These are phyloP conservation scores for Fibroporia radiculosa DNA, from an alignment of 768 basidiomycete species.

Conservation along the genomic window DNA sequence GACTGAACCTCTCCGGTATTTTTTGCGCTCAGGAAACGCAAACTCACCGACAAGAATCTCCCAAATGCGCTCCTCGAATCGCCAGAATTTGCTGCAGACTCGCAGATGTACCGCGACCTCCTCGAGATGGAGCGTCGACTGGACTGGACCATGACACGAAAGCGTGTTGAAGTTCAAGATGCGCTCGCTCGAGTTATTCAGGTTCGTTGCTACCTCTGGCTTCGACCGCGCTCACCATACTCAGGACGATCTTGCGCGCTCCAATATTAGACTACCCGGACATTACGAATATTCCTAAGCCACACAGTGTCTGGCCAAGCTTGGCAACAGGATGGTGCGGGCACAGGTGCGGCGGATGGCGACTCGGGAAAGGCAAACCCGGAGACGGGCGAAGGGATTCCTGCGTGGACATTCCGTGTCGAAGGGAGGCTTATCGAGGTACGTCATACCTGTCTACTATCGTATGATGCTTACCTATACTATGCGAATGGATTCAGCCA, in stretches of 20 bases:
- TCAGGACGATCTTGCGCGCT: not conserved
- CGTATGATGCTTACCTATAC: no score
- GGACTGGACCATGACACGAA: slow-evolving; percentile 93
- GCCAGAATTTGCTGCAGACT: slow-evolving; percentile 73
- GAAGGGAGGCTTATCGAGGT: slow-evolving; percentile 86
- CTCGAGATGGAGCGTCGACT: slow-evolving; percentile 85
- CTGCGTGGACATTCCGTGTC: slow-evolving; percentile 81
- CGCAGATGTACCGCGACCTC: slow-evolving; percentile 79
- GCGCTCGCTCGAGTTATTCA: slow-evolving; percentile 68
- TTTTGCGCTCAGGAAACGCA: slow-evolving; percentile 49
- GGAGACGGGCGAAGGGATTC: slow-evolving; percentile 83
- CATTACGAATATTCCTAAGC: slow-evolving; percentile 77
- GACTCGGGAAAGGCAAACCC: slow-evolving; percentile 44
- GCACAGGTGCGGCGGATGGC: slow-evolving; percentile 16
- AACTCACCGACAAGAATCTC: slow-evolving; percentile 72
- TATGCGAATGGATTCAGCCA: no score
- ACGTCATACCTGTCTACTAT: slow-evolving; percentile 20
- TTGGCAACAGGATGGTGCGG: slow-evolving; percentile 55
- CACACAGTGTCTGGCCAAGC: slow-evolving; percentile 80
- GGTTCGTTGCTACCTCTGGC: slow-evolving; percentile 32
- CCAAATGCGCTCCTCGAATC: slow-evolving; percentile 70
- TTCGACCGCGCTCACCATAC: not conserved
- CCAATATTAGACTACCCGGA: slow-evolving; percentile 61
- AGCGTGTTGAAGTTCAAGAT: slow-evolving; percentile 86
- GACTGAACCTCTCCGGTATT: slow-evolving; percentile 7